Percentiles rank a stretch among this genome's conserved stretches.
These are phyloP conservation scores for Perkinsus marinus DNA, from an alignment of 169 alveolate genomes.

Conservation along the genomic window DNA sequence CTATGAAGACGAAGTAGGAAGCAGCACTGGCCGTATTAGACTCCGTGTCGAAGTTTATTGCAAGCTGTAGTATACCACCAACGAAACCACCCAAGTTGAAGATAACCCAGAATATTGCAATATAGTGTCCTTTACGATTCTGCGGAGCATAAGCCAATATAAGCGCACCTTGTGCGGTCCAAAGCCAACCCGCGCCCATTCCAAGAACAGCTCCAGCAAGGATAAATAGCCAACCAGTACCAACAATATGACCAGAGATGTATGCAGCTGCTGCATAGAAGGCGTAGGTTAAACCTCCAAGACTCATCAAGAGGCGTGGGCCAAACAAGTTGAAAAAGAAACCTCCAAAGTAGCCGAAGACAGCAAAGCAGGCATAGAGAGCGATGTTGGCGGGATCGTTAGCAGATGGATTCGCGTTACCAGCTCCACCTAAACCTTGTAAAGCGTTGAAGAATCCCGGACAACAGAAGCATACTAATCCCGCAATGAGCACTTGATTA, in stretches of 20 bases:
- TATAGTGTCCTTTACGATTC: slow-evolving; percentile 5
- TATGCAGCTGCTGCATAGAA: background rate
- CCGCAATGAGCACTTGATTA: no score
- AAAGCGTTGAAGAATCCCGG: slow-evolving; percentile 25
- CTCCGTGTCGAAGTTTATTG: slow-evolving; percentile 8
- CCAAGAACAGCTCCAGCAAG: background rate
- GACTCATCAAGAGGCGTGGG: background rate
- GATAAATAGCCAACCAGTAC: background rate
- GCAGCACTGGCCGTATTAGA: background rate
- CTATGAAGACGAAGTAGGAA: background rate
- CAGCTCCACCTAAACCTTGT: slow-evolving; percentile 12
- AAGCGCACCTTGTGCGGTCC: slow-evolving; percentile 30
- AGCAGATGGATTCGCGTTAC: background rate
- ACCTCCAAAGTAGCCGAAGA: slow-evolving; percentile 1
- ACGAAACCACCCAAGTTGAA: slow-evolving; percentile 25
- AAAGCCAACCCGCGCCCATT: slow-evolving; percentile 21
- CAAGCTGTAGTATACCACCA: slow-evolving; percentile 19
- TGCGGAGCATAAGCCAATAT: slow-evolving; percentile 24
- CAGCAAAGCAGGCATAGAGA: background rate
- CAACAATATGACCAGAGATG: background rate
- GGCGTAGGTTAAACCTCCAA: background rate
- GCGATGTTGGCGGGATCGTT: slow-evolving; percentile 1
- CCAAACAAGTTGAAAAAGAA: background rate
- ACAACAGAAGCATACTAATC: background rate
- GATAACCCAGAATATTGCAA: slow-evolving; percentile 22